Evolutionary conservation across 1,139 yeast genomes (phyloP).

Genomic region (Pichia sp.): DNA sequence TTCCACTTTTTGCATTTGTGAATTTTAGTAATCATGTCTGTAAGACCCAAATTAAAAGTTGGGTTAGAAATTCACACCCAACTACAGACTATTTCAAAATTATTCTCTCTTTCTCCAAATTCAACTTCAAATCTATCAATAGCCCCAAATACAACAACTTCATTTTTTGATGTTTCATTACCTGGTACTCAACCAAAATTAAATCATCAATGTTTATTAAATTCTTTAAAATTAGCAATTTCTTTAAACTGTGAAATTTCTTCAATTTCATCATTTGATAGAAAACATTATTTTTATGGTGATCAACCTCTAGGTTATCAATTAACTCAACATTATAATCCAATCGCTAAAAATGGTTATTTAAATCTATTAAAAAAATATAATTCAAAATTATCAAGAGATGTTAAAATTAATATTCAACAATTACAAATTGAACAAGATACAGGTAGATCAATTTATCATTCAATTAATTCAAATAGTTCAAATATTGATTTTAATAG

Average conservation of each 20-base stretch:
- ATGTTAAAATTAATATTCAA: constrained; percentile 45
- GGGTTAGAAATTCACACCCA: constrained; percentile 95
- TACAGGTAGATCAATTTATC: constrained; percentile 77
- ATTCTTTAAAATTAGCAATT: constrained; percentile 67
- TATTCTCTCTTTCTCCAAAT: constrained; percentile 55
- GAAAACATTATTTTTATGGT: constrained; percentile 93
- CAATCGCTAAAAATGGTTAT: constrained; percentile 66
- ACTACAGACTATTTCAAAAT: constrained; percentile 61
- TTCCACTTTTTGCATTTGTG: neutral
- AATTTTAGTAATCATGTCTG: neutral
- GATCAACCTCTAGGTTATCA: constrained; percentile 97
- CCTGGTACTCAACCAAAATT: constrained; percentile 92
- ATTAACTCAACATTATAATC: constrained; percentile 81
- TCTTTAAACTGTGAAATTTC: constrained; percentile 62
- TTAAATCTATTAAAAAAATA: constrained; percentile 41
- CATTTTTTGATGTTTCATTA: constrained; percentile 76
- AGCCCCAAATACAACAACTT: constrained; percentile 62
- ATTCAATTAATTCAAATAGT: constrained; percentile 22
- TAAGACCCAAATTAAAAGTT: constrained; percentile 48
- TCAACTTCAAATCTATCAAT: constrained; percentile 38
- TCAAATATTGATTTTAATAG: constrained; percentile 73
- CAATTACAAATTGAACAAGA: constrained; percentile 92
- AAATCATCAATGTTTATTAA: constrained; percentile 66
- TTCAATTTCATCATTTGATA: constrained; percentile 61
- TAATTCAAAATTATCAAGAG: constrained; percentile 36